Percentiles rank a stretch among this genome's conserved stretches.
phyloP scores from a whole-genome alignment of 148 eudicot species.

The Nepenthes mirabilis region DNA sequence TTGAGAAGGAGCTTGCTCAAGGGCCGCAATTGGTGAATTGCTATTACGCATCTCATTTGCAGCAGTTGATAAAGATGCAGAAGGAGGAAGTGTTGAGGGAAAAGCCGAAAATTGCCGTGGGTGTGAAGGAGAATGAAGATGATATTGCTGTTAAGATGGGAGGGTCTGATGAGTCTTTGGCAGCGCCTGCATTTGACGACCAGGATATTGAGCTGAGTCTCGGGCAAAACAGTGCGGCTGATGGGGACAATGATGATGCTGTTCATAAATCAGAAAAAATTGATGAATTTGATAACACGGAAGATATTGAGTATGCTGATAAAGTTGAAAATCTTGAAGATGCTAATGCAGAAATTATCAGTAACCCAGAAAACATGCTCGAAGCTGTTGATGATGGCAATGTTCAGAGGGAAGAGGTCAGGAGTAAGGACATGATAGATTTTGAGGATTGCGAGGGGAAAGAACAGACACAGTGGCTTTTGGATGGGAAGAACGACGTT shows the following conservation, averaged over 20 bases:
- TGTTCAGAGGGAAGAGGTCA: conserved; percentile 21
- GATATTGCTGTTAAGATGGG: conserved; percentile 24
- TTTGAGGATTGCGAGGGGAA: conserved; percentile 26
- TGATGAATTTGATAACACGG: background rate
- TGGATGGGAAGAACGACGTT: conserved; percentile 21
- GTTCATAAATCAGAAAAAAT: background rate
- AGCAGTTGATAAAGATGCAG: conserved; percentile 53
- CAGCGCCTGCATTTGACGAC: conserved; percentile 13
- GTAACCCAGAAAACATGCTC: no score
- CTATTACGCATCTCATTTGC: conserved; percentile 85
- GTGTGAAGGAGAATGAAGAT: conserved; percentile 17
- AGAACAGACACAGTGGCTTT: conserved; percentile 35
- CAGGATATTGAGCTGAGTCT: conserved; percentile 26
- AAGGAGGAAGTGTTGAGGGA: conserved; percentile 24
- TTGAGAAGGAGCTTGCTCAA: conserved; percentile 67
- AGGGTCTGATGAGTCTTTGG: conserved; percentile 14
- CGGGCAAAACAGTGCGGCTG: conserved; percentile 23
- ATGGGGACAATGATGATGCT: conserved; percentile 3
- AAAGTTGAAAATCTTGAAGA: conserved; percentile 4
- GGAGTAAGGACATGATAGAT: conserved; percentile 29
- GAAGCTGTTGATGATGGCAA: background rate
- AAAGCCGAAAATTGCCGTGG: conserved; percentile 9
- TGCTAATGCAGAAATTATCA: background rate
- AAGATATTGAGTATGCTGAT: conserved; percentile 4
- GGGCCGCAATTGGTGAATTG: conserved; percentile 44